Base-by-base conservation (phyloP, 2,329 filamentous ascomycete genomes). In the Neurospora crassa region DNA sequence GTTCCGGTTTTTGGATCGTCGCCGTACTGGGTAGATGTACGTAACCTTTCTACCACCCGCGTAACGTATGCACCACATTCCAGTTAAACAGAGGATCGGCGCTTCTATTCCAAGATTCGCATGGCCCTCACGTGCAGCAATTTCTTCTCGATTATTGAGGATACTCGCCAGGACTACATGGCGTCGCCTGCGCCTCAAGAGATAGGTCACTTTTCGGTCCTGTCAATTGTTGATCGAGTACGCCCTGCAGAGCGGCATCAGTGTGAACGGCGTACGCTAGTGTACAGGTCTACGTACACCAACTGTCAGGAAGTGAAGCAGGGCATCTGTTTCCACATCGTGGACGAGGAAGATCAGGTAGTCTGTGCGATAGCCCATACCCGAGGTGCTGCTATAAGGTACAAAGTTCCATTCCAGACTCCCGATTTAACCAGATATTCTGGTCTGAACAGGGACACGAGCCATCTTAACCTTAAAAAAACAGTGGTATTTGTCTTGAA, bases 401-500 rank as follows among this genome's bases (percentile, higher is more conserved):
- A 37, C 14, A 34, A 37, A 63, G 14, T 63, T 63, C 16, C 29
- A 37, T 63, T 68, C 73, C 73, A 71, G 70, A 69, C 40, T 71
- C 69, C 42, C 42, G 75, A 72, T 73, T 72, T 75, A 74, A 73
- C 74, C 70, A 73, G 73, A 45, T 40, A 72, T 76, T 76, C 77
- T 76, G 77, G n/a, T 34, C 16, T 18, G 75, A 76, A 78, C 74
- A 68, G 67, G 69, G 70, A 73, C 71, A 75, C 71, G 71, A 67
- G 72, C 71, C 73, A 70, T 74, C 71, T 73, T 71, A 76, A 76
- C 71, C 69, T 72, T 73, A 70, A 70, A 24, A 47, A 69, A 67
- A 40, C 71, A 53, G 14, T 59, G 53, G 14, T 59, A 2, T 37
- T 70, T 74, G 75, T 76, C 76, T 77, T 76, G 76, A 74, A 75